These are phyloP conservation scores for Solanum chmielewskii DNA, from an alignment of 257 asterid genomes.

Conservation along the genomic window DNA sequence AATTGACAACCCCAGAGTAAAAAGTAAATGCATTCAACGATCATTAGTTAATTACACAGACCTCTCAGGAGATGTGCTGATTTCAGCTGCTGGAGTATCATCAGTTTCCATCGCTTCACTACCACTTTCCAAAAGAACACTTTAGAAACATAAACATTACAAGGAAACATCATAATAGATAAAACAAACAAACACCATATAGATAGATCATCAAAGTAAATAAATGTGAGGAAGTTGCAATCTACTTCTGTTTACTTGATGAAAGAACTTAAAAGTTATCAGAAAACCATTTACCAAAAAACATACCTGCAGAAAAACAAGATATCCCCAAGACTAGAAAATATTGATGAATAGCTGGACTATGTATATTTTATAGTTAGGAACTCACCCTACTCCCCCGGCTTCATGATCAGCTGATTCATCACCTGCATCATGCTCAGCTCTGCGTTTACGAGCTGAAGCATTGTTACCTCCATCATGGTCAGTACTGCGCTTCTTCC, in stretches of 20 bases:
- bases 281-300: background rate
- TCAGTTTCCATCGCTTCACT: slow-evolving; percentile 71
- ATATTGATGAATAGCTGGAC: background rate
- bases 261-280: background rate
- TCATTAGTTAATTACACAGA: slow-evolving; percentile 8
- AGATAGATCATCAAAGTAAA: background rate
- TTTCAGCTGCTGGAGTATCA: slow-evolving; percentile 39
- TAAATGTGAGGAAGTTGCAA: background rate
- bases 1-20: background rate
- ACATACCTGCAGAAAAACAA: background rate
- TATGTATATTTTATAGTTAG: background rate
- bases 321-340: background rate
- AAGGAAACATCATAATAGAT: background rate
- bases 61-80: slow-evolving; percentile 40
- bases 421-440: background rate
- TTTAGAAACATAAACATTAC: background rate
- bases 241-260: background rate
- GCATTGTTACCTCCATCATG: slow-evolving; percentile 29
- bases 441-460: slow-evolving; percentile 2
- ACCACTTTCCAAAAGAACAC: slow-evolving; percentile 24
- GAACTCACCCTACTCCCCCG: slow-evolving; percentile 5
- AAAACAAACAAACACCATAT: background rate
- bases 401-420: slow-evolving; percentile 8
- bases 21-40: background rate
- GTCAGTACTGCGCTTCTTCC: slow-evolving; percentile 35